These are phyloP conservation scores for Myotisia sp. DNA, from an alignment of 2,329 filamentous ascomycete genomes.

Conservation along the genomic window DNA sequence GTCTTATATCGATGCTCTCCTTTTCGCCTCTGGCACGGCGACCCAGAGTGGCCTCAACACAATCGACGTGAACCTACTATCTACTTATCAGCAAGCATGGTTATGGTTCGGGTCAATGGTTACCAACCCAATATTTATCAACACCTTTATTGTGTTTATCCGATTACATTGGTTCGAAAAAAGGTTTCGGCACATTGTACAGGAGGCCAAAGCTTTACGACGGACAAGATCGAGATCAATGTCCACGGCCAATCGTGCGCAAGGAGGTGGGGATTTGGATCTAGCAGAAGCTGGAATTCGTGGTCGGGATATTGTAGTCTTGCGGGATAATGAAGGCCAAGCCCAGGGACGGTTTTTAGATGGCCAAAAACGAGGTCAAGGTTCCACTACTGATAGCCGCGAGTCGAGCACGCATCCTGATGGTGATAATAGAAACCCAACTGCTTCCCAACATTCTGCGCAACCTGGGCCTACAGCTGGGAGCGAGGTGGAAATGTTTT, in stretches of 20 bases:
- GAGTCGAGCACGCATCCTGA: slow-evolving; percentile 2
- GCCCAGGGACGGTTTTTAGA: slow-evolving; percentile 14
- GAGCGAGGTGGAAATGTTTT: background rate
- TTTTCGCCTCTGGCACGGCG: slow-evolving; percentile 70
- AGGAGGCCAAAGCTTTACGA: slow-evolving; percentile 54
- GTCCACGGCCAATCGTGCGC: slow-evolving; percentile 26
- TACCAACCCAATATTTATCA: slow-evolving; percentile 70
- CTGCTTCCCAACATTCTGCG: slow-evolving; percentile 15
- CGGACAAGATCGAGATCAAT: slow-evolving; percentile 40
- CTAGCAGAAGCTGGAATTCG: slow-evolving; percentile 27
- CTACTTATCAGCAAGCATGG: slow-evolving; percentile 58
- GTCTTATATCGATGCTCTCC: slow-evolving; percentile 71
- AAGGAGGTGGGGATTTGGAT: slow-evolving; percentile 29
- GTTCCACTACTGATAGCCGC: slow-evolving; percentile 4
- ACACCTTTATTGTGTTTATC: slow-evolving; percentile 77
- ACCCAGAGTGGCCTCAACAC: slow-evolving; percentile 93
- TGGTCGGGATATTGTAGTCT: slow-evolving; percentile 25
- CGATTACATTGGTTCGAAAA: slow-evolving; percentile 98
- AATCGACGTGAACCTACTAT: slow-evolving; percentile 48
- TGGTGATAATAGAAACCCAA: slow-evolving; percentile 5
- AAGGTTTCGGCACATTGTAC: slow-evolving; percentile 71
- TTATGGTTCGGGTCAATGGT: slow-evolving; percentile 58
- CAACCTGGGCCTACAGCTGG: slow-evolving; percentile 37
- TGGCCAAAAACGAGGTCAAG: background rate
- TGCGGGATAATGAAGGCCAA: slow-evolving; percentile 22